A percentile compares a stretch with the other conserved stretches of the same genome.
These are phyloP conservation scores for Quercus wislizeni DNA, from an alignment of 306 rosid genomes.

Conservation along the genomic window DNA sequence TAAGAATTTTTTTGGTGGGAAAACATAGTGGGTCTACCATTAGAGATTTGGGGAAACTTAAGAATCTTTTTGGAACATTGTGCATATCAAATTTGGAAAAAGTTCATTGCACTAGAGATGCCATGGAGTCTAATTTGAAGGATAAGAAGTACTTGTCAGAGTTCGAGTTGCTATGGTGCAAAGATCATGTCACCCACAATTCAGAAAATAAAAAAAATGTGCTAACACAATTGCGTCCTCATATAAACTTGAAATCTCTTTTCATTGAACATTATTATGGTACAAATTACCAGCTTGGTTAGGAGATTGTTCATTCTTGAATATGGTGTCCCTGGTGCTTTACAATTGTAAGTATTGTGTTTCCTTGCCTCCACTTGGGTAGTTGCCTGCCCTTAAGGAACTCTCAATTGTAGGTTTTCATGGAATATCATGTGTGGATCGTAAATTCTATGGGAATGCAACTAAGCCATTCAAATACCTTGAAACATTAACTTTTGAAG, in stretches of 20 bases:
- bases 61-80: neutral
- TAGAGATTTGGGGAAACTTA: neutral
- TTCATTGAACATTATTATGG: neutral
- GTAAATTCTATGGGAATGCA: too few relatives aligned
- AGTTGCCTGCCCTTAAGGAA: too few relatives aligned
- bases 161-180: neutral
- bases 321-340: neutral
- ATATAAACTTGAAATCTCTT: neutral
- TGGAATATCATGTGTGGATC: too few relatives aligned
- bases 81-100: constrained; percentile 13
- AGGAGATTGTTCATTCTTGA: neutral
- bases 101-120: neutral
- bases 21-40: neutral
- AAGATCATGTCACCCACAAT: neutral
- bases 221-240: neutral
- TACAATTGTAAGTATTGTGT: too few relatives aligned
- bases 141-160: neutral
- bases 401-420: too few relatives aligned
- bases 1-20: constrained; percentile 19
- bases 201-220: neutral
- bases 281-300: neutral
- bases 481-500: neutral
- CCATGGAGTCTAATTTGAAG: neutral
- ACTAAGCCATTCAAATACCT: too few relatives aligned
- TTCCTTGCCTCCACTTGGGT: too few relatives aligned